phyloP scores from a whole-genome alignment of 1,284 basidiomycete genomes.

The Fomitopsis palustris region DNA sequence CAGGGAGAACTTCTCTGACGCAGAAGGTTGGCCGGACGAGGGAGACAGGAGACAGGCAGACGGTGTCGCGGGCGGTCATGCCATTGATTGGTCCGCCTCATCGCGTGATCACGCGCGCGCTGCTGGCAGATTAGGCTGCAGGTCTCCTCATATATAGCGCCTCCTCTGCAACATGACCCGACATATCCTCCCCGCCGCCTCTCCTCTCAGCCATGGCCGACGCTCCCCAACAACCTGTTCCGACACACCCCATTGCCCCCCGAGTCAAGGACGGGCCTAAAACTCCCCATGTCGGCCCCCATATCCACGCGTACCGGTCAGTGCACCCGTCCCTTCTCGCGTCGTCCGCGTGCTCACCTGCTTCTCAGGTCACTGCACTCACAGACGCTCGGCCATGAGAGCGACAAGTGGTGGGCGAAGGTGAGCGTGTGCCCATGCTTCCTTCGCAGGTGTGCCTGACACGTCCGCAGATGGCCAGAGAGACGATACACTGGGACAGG shows the following conservation, averaged over 20 bases:
- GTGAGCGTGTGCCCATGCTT: conserved; percentile 37
- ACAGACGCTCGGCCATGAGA: conserved; percentile 69
- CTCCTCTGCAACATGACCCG: neutral
- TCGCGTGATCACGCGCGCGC: conserved; percentile 11
- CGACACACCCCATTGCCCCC: conserved; percentile 63
- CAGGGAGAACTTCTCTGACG: neutral
- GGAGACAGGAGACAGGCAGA: neutral
- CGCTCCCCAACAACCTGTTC: conserved; percentile 11
- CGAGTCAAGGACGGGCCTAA: conserved; percentile 58
- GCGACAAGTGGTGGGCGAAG: conserved; percentile 87
- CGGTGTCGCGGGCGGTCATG: neutral
- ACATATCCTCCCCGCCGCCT: conserved; percentile 1
- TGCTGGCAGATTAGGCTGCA: conserved; percentile 5
- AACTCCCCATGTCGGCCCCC: conserved; percentile 73
- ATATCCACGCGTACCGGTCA: conserved; percentile 65
- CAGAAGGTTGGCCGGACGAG: neutral
- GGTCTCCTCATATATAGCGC: conserved; percentile 8
- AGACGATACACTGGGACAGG: conserved; percentile 86
- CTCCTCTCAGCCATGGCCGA: conserved; percentile 12
- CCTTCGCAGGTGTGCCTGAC: conserved; percentile 3
- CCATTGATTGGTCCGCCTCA: conserved; percentile 5
- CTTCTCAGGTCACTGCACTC: conserved; percentile 46
- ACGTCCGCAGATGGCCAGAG: conserved; percentile 63
- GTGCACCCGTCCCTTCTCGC: conserved; percentile 12
- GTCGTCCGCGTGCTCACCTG: conserved; percentile 4